phyloP scores from a whole-genome alignment of 345 rosid species.

The Arabidopsis suecica region DNA sequence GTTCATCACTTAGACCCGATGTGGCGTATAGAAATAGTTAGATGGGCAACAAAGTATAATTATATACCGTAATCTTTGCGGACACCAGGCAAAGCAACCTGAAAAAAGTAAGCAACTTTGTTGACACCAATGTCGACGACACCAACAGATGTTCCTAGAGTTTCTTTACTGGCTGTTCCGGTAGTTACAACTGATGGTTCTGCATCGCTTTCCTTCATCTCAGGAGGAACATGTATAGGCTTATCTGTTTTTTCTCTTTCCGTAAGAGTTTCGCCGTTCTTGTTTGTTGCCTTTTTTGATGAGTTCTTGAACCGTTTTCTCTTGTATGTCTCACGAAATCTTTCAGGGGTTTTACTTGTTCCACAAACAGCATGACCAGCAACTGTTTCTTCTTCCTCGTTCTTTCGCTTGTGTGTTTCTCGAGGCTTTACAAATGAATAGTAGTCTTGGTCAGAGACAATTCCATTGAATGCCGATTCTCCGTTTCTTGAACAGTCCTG shows the following conservation, averaged over 20 bases:
- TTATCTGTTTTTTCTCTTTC: slow-evolving; percentile 39
- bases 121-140: slow-evolving; percentile 64
- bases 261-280: slow-evolving; percentile 24
- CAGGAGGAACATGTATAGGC: slow-evolving; percentile 42
- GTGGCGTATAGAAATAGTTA: background rate
- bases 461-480: slow-evolving; percentile 13
- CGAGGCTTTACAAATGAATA: slow-evolving; percentile 26
- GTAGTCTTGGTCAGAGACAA: slow-evolving; percentile 31
- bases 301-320: slow-evolving; percentile 40
- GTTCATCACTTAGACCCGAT: slow-evolving; percentile 9
- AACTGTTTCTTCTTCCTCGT: slow-evolving; percentile 28
- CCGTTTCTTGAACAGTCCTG: slow-evolving; percentile 29
- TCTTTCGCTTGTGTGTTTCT: slow-evolving; percentile 38
- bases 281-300: slow-evolving; percentile 22
- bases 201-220: slow-evolving; percentile 37
- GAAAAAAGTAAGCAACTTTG: slow-evolving; percentile 61
- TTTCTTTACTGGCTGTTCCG: slow-evolving; percentile 55
- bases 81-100: slow-evolving; percentile 66
- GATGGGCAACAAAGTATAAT: slow-evolving; percentile 8
- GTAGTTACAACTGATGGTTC: slow-evolving; percentile 41
- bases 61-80: slow-evolving; percentile 51
- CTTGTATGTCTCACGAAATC: slow-evolving; percentile 42
- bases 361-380: slow-evolving; percentile 11
- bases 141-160: slow-evolving; percentile 58
- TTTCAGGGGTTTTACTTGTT: slow-evolving; percentile 39